Percentiles rank a stretch among this genome's conserved stretches.
phyloP scores from a whole-genome alignment of 805 yeast species.

The Monosporozyma solicola region DNA sequence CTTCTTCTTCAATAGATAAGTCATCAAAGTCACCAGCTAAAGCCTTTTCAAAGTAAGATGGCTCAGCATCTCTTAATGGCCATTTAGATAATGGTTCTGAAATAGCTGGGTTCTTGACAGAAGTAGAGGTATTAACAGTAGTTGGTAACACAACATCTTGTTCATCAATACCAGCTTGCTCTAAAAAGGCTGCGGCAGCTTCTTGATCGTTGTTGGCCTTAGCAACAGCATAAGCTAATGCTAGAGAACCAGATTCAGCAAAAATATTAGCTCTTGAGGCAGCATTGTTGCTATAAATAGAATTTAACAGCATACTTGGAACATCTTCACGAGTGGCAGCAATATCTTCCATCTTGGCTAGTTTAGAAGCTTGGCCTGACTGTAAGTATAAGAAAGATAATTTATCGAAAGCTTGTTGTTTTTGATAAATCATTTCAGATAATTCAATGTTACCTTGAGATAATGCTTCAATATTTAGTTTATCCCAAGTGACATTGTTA shows the following conservation, averaged over 20 bases:
- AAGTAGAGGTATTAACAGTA: conserved; percentile 16
- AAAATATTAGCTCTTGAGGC: conserved; percentile 68
- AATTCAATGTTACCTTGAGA: conserved; percentile 80
- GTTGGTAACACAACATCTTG: conserved; percentile 59
- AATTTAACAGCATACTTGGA: conserved; percentile 72
- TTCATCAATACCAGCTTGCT: conserved; percentile 57
- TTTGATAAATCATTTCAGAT: conserved; percentile 84
- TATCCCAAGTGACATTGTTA: conserved; percentile 64
- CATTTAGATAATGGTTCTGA: conserved; percentile 46
- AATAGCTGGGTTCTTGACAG: conserved; percentile 41
- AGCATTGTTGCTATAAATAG: conserved; percentile 65
- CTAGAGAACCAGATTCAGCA: conserved; percentile 68
- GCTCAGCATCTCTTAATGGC: conserved; percentile 70
- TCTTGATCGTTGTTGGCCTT: conserved; percentile 74
- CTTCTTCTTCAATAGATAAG: conserved; percentile 38
- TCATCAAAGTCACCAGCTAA: conserved; percentile 68
- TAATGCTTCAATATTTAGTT: conserved; percentile 76
- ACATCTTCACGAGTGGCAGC: conserved; percentile 82
- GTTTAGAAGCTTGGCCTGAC: conserved; percentile 70
- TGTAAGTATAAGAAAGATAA: conserved; percentile 79
- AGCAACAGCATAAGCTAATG: conserved; percentile 91
- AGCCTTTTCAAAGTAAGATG: conserved; percentile 81
- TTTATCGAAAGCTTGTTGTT: conserved; percentile 77
- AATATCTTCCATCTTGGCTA: conserved; percentile 77
- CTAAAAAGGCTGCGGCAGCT: conserved; percentile 62